Percentiles rank a stretch among this genome's conserved stretches.
These are phyloP conservation scores for Mallotus nudiflorus DNA, from an alignment of 345 rosid genomes.

Conservation along the genomic window DNA sequence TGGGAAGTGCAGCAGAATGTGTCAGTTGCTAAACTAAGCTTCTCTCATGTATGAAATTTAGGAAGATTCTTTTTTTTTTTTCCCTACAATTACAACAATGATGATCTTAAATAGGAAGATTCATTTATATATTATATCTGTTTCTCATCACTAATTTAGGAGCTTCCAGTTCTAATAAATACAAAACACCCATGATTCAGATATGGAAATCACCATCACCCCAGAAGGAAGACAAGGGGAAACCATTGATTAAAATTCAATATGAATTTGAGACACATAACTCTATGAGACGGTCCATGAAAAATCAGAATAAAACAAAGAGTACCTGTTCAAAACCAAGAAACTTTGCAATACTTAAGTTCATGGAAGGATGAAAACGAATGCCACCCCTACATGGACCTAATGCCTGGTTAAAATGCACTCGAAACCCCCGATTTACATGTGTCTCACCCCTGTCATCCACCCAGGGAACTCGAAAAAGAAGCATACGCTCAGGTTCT, in stretches of 20 bases:
- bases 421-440: slow-evolving; percentile 93
- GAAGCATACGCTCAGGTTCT: slow-evolving; percentile 92
- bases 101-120: not conserved
- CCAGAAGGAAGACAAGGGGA: slow-evolving; percentile 9
- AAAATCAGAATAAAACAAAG: slow-evolving; percentile 6
- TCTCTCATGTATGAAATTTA: slow-evolving; percentile 7
- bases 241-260: not conserved
- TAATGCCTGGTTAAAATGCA: slow-evolving; percentile 90
- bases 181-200: not conserved
- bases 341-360: slow-evolving; percentile 86
- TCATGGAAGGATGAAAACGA: slow-evolving; percentile 90
- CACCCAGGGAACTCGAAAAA: slow-evolving; percentile 95
- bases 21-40: not conserved
- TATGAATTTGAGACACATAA: slow-evolving; percentile 9
- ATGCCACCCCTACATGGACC: slow-evolving; percentile 99
- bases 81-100: not conserved
- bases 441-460: slow-evolving; percentile 99
- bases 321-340: slow-evolving; percentile 93
- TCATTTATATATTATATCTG: not conserved
- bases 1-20: not conserved
- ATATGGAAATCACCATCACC: slow-evolving; percentile 5
- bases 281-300: slow-evolving; percentile 14
- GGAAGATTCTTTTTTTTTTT: not conserved
- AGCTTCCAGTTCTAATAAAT: not conserved
- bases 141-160: not conserved